Evolutionary conservation across 257 asterid genomes (phyloP).

Genomic region (Salvia hispanica): DNA sequence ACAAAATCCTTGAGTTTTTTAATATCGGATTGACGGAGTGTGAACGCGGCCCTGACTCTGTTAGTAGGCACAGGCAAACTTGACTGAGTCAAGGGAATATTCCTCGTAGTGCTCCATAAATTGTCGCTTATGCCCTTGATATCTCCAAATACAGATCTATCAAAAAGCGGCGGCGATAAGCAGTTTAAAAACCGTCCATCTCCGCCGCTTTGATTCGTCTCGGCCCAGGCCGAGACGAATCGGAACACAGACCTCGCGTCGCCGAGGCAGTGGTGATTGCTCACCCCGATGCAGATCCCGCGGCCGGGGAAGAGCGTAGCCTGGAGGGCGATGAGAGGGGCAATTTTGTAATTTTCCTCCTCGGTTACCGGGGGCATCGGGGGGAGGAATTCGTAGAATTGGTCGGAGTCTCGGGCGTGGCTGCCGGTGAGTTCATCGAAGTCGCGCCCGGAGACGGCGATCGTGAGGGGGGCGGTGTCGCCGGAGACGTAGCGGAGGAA

Average conservation of each 20-base stretch:
- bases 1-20: constrained; percentile 41
- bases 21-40: constrained; percentile 36
- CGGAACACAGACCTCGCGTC: no score
- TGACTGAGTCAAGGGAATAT: constrained; percentile 20
- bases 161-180: no score
- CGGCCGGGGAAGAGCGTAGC: no score
- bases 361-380: no score
- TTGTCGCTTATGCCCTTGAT: constrained; percentile 11
- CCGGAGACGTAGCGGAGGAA: constrained; percentile 35
- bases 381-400: no score
- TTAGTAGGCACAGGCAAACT: constrained; percentile 35
- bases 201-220: constrained; percentile 10
- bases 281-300: no score
- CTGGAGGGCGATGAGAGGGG: no score
- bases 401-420: no score
- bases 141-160: no score
- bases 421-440: constrained; percentile 33
- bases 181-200: constrained; percentile 18
- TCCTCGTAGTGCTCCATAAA: constrained; percentile 26
- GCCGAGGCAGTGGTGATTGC: no score
- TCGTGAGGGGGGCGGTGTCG: constrained; percentile 40
- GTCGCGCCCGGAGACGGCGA: constrained; percentile 38
- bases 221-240: no score
- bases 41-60: constrained; percentile 49
- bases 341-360: no score